Conservation (phyloP, 2,329 filamentous ascomycete species). For the Daldinia eschscholtzii region DNA sequence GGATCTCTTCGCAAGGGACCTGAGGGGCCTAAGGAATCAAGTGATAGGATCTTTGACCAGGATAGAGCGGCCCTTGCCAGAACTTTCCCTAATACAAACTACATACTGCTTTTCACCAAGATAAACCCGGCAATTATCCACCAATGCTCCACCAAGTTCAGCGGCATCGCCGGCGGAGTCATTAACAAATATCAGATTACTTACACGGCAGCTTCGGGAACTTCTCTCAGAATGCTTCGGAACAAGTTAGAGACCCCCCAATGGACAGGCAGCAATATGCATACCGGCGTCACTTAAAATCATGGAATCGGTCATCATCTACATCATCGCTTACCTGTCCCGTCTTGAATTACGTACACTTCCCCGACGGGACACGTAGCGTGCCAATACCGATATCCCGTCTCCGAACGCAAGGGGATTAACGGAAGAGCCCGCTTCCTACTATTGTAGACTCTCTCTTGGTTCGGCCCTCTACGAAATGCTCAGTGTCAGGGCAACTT, state of each 20-base stretch:
- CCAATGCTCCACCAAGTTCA: conserved; percentile 34
- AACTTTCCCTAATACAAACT: conserved; percentile 28
- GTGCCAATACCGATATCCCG: conserved; percentile 17
- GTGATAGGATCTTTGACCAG: conserved; percentile 33
- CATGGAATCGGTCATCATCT: conserved; percentile 22
- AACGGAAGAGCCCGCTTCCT: conserved; percentile 3
- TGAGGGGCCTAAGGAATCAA: conserved; percentile 37
- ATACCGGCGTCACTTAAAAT: conserved; percentile 25
- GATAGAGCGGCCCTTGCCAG: conserved; percentile 34
- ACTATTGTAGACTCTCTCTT: conserved; percentile 2
- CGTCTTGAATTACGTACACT: conserved; percentile 36
- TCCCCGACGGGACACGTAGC: conserved; percentile 15
- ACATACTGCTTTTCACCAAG: conserved; percentile 33
- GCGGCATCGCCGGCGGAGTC: conserved; percentile 51
- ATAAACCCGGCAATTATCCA: conserved; percentile 40
- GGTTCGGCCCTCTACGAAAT: conserved; percentile 14
- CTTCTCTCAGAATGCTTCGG: conserved; percentile 12
- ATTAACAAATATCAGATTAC: conserved; percentile 47
- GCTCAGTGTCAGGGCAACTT: conserved; percentile 6
- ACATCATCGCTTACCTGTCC: conserved; percentile 39
- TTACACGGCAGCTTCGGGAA: conserved; percentile 37
- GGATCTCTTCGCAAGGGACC: conserved; percentile 20
- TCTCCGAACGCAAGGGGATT: conserved; percentile 15
- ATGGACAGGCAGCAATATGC: conserved; percentile 39
- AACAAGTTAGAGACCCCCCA: conserved; percentile 25